These are phyloP conservation scores for Monilinia fructicola DNA, from an alignment of 2,329 filamentous ascomycete genomes.

Conservation along the genomic window DNA sequence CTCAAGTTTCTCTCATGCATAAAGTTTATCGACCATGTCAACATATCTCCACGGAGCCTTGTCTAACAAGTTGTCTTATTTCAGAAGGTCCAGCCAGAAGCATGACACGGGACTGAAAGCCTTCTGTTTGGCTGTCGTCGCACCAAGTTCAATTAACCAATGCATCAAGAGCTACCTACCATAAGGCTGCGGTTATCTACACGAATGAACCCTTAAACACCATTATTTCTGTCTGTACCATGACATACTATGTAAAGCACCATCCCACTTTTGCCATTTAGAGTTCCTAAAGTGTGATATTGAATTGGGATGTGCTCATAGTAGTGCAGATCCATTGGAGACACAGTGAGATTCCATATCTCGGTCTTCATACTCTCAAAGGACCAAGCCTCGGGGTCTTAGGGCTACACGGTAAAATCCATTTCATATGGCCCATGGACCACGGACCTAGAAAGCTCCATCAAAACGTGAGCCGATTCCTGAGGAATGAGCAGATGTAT, in stretches of 20 bases:
- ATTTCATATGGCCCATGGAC: neutral
- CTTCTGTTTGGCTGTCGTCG: conserved; percentile 13
- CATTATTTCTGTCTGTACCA: conserved; percentile 10
- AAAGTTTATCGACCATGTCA: conserved; percentile 6
- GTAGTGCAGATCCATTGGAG: conserved; percentile 9
- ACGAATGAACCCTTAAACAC: conserved; percentile 5
- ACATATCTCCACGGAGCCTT: conserved; percentile 22
- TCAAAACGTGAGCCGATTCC: conserved; percentile 5
- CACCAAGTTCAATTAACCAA: conserved; percentile 3
- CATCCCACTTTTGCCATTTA: conserved; percentile 16
- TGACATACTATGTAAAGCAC: neutral
- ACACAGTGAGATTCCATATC: neutral
- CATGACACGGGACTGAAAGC: neutral
- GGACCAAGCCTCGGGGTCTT: neutral
- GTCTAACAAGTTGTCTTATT: neutral
- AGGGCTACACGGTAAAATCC: conserved; percentile 6
- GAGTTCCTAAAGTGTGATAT: neutral
- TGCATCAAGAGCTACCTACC: neutral
- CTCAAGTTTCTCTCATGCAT: conserved; percentile 1
- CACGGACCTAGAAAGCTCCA: conserved; percentile 4
- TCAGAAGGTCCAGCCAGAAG: conserved; percentile 8
- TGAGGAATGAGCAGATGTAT: neutral
- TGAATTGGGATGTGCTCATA: conserved; percentile 8
- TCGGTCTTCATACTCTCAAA: neutral
- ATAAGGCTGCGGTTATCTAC: conserved; percentile 10